Evolutionary conservation across 2,329 filamentous ascomycete genomes (phyloP).

Genomic region (Ophiostoma tasmaniense): DNA sequence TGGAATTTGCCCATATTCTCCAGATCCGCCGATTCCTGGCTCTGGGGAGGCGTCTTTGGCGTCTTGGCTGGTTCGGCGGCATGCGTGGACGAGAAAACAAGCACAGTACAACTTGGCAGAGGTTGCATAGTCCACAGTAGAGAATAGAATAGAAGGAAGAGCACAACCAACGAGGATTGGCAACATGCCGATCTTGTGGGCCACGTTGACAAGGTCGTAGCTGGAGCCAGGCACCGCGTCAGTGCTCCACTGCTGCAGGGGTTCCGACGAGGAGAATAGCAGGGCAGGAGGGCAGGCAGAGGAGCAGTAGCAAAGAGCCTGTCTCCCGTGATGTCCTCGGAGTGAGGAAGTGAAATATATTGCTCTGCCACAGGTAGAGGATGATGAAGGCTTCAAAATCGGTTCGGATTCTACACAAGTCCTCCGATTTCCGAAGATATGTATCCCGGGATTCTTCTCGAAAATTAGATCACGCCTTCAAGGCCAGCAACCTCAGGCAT

Average conservation of each 20-base stretch:
- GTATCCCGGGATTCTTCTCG: neutral
- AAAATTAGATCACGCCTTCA: neutral
- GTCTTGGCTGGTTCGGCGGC: neutral
- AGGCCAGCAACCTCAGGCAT: neutral
- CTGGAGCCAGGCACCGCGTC: neutral
- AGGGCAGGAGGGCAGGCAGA: neutral
- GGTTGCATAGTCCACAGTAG: neutral
- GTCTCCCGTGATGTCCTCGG: no score
- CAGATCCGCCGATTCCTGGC: conserved; percentile 1
- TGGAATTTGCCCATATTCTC: neutral
- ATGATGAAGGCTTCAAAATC: neutral
- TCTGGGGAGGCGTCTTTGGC: conserved; percentile 4
- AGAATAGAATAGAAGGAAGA: neutral
- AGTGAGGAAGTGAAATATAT: no score
- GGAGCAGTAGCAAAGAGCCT: no score
- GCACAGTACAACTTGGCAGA: neutral
- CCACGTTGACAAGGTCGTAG: neutral
- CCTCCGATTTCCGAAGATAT: neutral
- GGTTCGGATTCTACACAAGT: neutral
- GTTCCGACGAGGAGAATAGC: neutral
- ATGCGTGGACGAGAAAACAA: neutral
- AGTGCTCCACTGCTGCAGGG: neutral
- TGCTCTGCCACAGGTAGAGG: neutral
- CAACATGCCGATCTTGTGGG: conserved; percentile 2
- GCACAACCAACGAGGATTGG: neutral